These are phyloP conservation scores for Rhynchospora breviuscula DNA, from an alignment of 176 grass and related monocot species.

Conservation along the genomic window DNA sequence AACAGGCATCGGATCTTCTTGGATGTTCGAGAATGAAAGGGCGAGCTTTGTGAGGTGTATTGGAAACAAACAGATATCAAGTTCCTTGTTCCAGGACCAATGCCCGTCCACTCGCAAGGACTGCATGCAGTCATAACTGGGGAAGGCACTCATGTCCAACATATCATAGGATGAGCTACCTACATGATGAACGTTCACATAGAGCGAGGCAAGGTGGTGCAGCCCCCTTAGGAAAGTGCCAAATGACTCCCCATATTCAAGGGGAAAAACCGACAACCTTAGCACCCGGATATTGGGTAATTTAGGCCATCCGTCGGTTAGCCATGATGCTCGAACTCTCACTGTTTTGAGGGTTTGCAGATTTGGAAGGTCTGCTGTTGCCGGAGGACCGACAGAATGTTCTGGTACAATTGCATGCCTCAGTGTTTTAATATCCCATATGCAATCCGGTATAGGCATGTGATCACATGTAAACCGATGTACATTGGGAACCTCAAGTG, in stretches of 20 bases:
- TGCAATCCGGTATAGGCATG: neutral
- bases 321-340: neutral
- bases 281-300: neutral
- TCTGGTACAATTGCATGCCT: conserved; percentile 7
- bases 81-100: neutral
- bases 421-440: conserved; percentile 1
- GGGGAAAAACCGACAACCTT: neutral
- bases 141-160: conserved; percentile 7
- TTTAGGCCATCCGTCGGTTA: neutral
- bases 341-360: conserved; percentile 1
- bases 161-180: neutral
- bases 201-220: neutral
- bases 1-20: neutral
- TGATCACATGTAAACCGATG: neutral
- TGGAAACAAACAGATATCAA: conserved; percentile 14
- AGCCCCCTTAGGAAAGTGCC: neutral
- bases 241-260: neutral
- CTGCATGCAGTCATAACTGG: neutral
- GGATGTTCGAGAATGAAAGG: neutral
- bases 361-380: neutral
- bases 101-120: neutral
- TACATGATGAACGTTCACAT: neutral
- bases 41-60: neutral
- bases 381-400: neutral
- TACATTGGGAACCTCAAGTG: neutral